Evolutionary conservation across 1,139 yeast genomes (phyloP), one percentile per base, ranked within the genome.

Genomic region (Hyphopichia pseudoburtonii): DNA sequence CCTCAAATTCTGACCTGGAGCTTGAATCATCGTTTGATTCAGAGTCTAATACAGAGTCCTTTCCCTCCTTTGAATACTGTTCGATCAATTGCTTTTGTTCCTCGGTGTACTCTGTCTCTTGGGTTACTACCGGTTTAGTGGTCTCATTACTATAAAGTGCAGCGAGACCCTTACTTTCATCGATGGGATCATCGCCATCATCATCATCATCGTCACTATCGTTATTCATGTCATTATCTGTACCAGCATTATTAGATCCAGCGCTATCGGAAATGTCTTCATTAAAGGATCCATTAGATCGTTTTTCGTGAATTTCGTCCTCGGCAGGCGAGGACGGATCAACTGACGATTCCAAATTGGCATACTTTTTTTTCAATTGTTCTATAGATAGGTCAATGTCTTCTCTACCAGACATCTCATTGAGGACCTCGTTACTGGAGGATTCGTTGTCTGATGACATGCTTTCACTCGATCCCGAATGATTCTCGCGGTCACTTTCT

Each of bases 281-380:
- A 15, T 39, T 41, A n/a, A n/a, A n/a, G n/a, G n/a, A n/a, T 8
- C 39, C 47, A 17, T 41, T 49, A 10, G 41, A 35, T 4, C 42
- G 48, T 9, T 41, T 45, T 4, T 44, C 57, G 7, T 55, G 40
- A 25, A 50, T 50, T 10, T 42, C 46, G 4, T 32, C 40, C 2
- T 29, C 31, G 6, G 41, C 47, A 9, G 35, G 43, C 1, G 28
- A 32, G 7, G 23, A 17, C 10, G 34, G 30, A 6, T 31, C 32
- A 2, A 18, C 27, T 9, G 30, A 30, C 3, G 31, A 28, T n/a
- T 73, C 73, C 36, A 82, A 46, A 21, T 69, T 60, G 21, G 83
- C 76, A 56, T 87, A 87, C 54, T 87, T 87, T 32, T 67, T 68
- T 27, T 70, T 68, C 38, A 87, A 66, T 50, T 86, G 80, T 18